Conservation (phyloP, 176 grass and related monocot species). For the Eremochloa ophiuroides region DNA sequence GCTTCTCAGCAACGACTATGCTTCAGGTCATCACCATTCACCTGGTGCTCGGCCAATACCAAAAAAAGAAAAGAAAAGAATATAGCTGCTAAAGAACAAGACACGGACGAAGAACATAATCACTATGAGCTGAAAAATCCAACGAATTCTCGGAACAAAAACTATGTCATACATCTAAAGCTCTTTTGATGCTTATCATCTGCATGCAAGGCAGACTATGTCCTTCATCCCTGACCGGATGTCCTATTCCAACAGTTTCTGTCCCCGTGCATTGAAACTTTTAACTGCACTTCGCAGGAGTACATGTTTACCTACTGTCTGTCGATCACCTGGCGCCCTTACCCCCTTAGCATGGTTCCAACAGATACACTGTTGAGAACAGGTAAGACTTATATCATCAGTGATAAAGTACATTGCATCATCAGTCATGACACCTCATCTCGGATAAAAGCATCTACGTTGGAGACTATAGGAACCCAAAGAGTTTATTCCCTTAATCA, state of each 20-base stretch:
- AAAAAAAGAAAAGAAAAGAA: no score
- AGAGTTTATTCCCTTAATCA: no score
- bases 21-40: neutral
- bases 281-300: neutral
- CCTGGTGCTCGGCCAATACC: neutral
- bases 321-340: neutral
- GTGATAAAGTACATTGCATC: neutral
- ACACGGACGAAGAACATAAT: neutral
- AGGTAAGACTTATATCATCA: neutral
- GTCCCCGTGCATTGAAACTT: neutral
- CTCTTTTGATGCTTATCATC: constrained; percentile 37
- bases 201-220: constrained; percentile 63
- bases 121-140: neutral
- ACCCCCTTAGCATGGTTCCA: neutral
- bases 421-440: neutral
- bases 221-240: constrained; percentile 66
- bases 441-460: neutral
- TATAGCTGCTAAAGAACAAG: constrained; percentile 16
- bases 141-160: neutral
- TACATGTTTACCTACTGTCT: neutral
- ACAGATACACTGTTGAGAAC: neutral
- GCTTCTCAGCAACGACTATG: neutral
- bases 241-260: constrained; percentile 45
- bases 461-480: no score
- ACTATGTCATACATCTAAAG: constrained; percentile 2